Percentiles rank a stretch among this genome's conserved stretches.
Evolutionary conservation across 495 filamentous ascomycete genomes (phyloP).

Genomic region (Aspergillus taichungensis): DNA sequence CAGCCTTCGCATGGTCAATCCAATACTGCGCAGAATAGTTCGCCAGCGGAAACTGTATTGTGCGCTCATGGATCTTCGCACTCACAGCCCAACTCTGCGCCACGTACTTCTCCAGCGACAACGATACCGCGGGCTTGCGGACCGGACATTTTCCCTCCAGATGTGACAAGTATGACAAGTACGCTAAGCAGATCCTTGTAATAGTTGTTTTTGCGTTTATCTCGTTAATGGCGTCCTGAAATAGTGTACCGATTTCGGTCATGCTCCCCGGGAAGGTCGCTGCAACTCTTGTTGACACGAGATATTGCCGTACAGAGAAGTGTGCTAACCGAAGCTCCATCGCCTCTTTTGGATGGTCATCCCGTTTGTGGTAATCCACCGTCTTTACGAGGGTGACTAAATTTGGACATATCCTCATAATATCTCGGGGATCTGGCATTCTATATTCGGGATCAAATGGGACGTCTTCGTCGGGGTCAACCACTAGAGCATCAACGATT

Average conservation of each 20-base stretch:
- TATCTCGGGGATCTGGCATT: slow-evolving; percentile 6
- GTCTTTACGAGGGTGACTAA: slow-evolving; percentile 2
- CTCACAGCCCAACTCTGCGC: no score
- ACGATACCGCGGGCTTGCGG: no score
- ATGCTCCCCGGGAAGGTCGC: not conserved
- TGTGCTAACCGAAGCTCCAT: slow-evolving; percentile 7
- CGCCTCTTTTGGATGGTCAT: not conserved
- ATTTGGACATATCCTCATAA: slow-evolving; percentile 4
- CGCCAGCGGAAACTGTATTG: slow-evolving; percentile 2
- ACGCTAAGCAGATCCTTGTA: slow-evolving; percentile 3
- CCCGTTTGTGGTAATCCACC: not conserved
- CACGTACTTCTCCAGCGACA: no score
- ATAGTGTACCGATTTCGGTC: not conserved
- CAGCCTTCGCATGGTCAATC: slow-evolving; percentile 2
- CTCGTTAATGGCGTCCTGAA: not conserved
- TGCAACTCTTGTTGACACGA: not conserved
- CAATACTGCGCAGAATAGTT: slow-evolving; percentile 4
- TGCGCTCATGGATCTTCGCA: not conserved
- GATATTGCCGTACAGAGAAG: slow-evolving; percentile 9
- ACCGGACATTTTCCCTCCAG: no score
- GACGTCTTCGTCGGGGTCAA: not conserved
- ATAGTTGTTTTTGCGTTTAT: slow-evolving; percentile 6
- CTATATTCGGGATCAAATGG: slow-evolving; percentile 4
- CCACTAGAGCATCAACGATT: slow-evolving; percentile 12
- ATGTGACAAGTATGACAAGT: slow-evolving; percentile 4